Evolutionary conservation across 371 early-diverging fungal species (phyloP).

Genomic region (Mucor sp.): DNA sequence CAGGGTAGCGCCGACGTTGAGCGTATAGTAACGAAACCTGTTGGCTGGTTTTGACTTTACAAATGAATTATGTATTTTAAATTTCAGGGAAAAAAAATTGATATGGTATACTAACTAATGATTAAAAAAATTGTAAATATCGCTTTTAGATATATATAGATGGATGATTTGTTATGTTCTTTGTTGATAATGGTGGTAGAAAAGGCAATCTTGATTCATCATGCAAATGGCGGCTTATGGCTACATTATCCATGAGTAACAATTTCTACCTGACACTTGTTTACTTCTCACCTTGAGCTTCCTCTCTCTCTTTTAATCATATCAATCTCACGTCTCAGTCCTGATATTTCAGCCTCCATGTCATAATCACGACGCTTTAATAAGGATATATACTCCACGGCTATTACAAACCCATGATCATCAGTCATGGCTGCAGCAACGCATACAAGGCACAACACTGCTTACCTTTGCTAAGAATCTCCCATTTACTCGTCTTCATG

Average conservation of each 20-base stretch:
- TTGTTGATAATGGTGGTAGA: not conserved
- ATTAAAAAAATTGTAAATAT: not conserved
- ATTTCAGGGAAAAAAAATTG: not conserved
- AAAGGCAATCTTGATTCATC: not conserved
- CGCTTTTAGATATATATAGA: not conserved
- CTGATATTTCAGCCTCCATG: slow-evolving; percentile 49
- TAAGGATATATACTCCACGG: slow-evolving; percentile 53
- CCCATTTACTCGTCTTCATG: slow-evolving; percentile 86
- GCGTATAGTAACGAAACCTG: too few relatives aligned
- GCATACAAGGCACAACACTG: too few relatives aligned
- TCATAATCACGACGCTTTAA: slow-evolving; percentile 56
- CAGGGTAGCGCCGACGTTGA: too few relatives aligned
- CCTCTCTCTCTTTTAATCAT: slow-evolving; percentile 39
- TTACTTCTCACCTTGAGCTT: not conserved
- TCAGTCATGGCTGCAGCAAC: not conserved
- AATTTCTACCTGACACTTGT: not conserved
- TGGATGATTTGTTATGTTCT: too few relatives aligned
- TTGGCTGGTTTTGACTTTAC: too few relatives aligned
- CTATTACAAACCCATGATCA: slow-evolving; percentile 20
- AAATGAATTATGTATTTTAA: not conserved
- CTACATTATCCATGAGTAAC: not conserved
- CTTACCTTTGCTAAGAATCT: slow-evolving; percentile 80
- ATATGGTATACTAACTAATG: not conserved
- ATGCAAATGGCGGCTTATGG: not conserved
- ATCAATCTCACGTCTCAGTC: slow-evolving; percentile 40